Evolutionary conservation across 768 basidiomycete genomes (phyloP), one percentile per base, ranked within the genome.

Genomic region (Naganishia randhawae): DNA sequence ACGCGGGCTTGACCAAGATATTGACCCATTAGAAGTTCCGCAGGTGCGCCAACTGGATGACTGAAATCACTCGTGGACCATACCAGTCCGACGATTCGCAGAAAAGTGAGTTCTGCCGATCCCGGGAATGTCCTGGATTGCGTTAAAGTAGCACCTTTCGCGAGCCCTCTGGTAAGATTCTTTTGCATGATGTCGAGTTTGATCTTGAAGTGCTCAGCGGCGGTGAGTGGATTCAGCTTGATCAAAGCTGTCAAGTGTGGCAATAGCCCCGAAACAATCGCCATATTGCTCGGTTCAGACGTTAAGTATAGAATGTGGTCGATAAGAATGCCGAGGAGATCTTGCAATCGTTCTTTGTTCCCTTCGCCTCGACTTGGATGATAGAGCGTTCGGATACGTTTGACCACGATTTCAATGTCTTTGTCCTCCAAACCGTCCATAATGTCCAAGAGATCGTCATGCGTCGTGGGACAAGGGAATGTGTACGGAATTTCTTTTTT

Each of bases 11-110:
- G 83, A 9, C 88, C 88, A 19, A 99, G 87, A 77, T 97, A 98
- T 52, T 92, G 88, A 0, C 90, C 91, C 83, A 96, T 90, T 65
- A 98, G 84, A 19, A 98, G 81, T 57, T 92, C 85, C 0, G 93
- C 85, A 0, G 93, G 91, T 0, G 91, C 89, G 22, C 92, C 82
- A 52, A 98, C 92, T 0, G 87, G 85, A 79, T 99, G 94, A 62
- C 88, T 88, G 81, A 95, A 85, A 80, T 99, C 96, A 77, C 92
- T 95, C 2, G 93, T 92, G 3, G 93, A 89, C 94, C 94, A 99
- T 39, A 90, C 82, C 16, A 83, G 81, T 3, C 92, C 92, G 61
- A 91, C 85, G 42, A 93, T 78, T 27, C 93, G 87, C 33, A 98
- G 82, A 2, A 99, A 82, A 0, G 85, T 82, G 22, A 99, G 83